Evolutionary conservation across 2,329 filamentous ascomycete species (phyloP), one percentile per base, ranked within the genome.

Genomic region (Sporothrix variecibatus): DNA sequence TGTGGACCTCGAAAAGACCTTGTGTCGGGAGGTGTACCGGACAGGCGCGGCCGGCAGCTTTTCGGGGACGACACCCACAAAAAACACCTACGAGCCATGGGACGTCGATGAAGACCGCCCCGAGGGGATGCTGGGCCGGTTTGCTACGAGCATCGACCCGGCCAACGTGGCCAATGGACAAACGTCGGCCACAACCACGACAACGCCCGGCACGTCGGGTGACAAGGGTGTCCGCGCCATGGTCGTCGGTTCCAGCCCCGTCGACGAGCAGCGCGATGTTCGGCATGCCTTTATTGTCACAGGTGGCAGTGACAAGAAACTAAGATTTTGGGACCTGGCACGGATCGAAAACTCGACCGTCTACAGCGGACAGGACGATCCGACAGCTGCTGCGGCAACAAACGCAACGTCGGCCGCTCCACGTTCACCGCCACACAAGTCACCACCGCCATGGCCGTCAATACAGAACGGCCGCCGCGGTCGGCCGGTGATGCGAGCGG

Each of bases 1-100:
- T 97, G 0, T 99, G 96, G 96, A 98, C 79, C 86, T 98, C 20
- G 95, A 98, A 80, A 97, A 95, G 83, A 90, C 91, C 8, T 88
- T 93, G 64, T 99, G 96, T 79, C 90, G 94, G 75, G 95, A 98
- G 81, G 91, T 98, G 0, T 97, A 97, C 81, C 91, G 94, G 83
- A 92, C 81, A 81, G 88, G 90, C 26, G 56, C 43, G 11, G 26
- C 68, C 2, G 56, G 23, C 20, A 43, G 49, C 38, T 46, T 38
- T 17, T 38, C 34, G 3, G 26, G 15, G 1, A 49, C 38, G 71
- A 87, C 92, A 74, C 84, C 84, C 0, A 83, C 87, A 0, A 91
- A 90, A 79, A 28, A 51, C 34, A 88, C 88, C 31, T 97, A 97
- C 80, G 92, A 95, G 64, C 89, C 95, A 2, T 95, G 94, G 88